Base-by-base conservation (phyloP, 371 early-diverging fungal genomes). In the Mucor irregularis region DNA sequence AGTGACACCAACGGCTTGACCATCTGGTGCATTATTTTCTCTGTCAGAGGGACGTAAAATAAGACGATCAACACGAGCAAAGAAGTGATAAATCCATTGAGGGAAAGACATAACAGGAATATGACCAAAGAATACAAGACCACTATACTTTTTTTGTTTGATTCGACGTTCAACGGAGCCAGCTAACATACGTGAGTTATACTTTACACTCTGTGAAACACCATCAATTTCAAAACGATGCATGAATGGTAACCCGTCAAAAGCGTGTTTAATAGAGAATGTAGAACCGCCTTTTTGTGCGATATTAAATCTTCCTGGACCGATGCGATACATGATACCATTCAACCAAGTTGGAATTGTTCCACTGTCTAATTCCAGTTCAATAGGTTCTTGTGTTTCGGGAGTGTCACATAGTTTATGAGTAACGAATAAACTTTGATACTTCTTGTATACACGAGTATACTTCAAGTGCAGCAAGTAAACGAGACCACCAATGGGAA, bases 1-100 rank as follows among this genome's bases (percentile, higher is more conserved):
- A 6, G 85, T 81, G 16, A 87, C 86, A 4, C 74, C 78, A 5
- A 84, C 73, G 13, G 40, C n/a, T 3, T 19, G 31, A 11, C 56
- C 43, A 42, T 69, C 66, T 4, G 69, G 64, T 13, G 37, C 48
- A 5, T 26, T 49, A 5, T 45, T 21, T 28, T 37, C 28, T 30
- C 17, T 45, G 6, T 43, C 10, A 22, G 11, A 28, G 0, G 45
- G 44, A 7, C 25, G 35, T 8, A 57, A 24, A 17, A 58, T 14
- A 9, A 50, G 24, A n/a, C 21, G 30, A 28, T 38, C 22, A 3
- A 61, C 2, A 8, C 66, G 46, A n/a, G 13, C 6, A 16, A 30
- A 26, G 4, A 48, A 40, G 10, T 54, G 13, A 0, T 14, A 21
- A 0, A 49, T 1, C 58, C 58, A 63, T 33, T 31, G 9, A 17